Base-by-base conservation (phyloP, 139 green algal genomes). In the Chlamydomonas urium region DNA sequence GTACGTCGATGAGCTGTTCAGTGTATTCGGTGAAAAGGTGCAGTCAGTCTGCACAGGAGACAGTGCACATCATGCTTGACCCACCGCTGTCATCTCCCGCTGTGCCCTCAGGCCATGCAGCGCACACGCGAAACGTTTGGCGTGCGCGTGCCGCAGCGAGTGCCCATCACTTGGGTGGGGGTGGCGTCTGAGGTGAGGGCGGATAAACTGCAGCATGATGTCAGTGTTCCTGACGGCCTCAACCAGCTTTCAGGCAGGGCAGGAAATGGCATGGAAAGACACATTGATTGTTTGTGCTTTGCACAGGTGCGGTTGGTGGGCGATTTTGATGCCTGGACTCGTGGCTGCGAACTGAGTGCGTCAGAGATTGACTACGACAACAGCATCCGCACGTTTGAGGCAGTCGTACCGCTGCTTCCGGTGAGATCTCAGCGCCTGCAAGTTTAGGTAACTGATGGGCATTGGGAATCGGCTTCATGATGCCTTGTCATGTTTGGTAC, bases 321-420 rank as follows among this genome's bases (percentile, higher is more conserved):
- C 0, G 66, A 80, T 38, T 93, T 90, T 72, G 88, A 93, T 71
- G 67, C 62, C 32, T 93, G 88, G 88, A 89, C 82, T 0, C 71
- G 74, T 26, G 88, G 88, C 38, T 62, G 83, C 2, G 77, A 83
- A 34, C 69, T 93, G 24, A 75, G 35, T 23, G 74, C 74, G 14
- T 81, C 81, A 33, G 72, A 85, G 38, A 66, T 87, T 26, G 78
- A 79, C 28, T 65, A 38, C 26, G 86, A 91, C 78, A 73, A 68
- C 17, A 81, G 87, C 21, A 78, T 81, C 48, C 69, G 66, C 28
- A 84, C 66, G 17, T 87, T 88, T 61, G 75, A 74, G 70, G 78
- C 65, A 0, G 33, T 67, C 3, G 65, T 84, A 60, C 48, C 68
- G 50, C 71, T 87, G 38, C 71, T 85, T 47, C 82, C 79, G 56